Conservation (phyloP, 176 grass and related monocot genomes). For the Saccharum officinarum region DNA sequence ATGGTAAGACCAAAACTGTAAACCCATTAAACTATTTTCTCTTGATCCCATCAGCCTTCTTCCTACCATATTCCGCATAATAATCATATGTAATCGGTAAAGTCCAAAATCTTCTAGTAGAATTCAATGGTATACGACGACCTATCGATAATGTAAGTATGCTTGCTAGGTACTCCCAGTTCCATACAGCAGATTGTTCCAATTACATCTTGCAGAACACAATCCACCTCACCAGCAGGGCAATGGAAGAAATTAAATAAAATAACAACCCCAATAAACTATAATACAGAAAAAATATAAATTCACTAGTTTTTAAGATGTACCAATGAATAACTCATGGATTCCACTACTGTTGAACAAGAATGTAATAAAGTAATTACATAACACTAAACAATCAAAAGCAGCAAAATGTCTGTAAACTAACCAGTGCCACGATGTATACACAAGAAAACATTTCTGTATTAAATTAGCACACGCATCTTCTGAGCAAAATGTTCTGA, state of each 20-base stretch:
- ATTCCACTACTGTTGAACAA: neutral
- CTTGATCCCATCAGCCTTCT: neutral
- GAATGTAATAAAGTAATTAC: neutral
- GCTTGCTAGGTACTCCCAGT: neutral
- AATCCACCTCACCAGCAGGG: neutral
- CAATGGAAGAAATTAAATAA: neutral
- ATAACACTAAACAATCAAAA: neutral
- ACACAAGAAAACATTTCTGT: neutral
- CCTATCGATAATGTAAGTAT: neutral
- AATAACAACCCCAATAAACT: neutral
- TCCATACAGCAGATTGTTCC: too few relatives aligned
- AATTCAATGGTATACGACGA: neutral
- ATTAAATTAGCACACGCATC: neutral
- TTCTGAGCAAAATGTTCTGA: neutral
- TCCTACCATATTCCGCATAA: neutral
- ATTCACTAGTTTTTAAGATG: neutral
- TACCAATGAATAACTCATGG: neutral
- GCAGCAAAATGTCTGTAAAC: neutral
- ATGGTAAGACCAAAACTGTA: neutral
- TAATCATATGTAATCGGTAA: neutral
- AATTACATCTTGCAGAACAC: neutral
- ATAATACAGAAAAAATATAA: neutral
- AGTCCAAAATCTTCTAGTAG: neutral
- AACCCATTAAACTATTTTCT: neutral
- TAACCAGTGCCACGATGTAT: neutral